Evolutionary conservation across 176 grass and related monocot genomes (phyloP), one percentile per base, ranked within the genome.

Genomic region (Avena sativa): DNA sequence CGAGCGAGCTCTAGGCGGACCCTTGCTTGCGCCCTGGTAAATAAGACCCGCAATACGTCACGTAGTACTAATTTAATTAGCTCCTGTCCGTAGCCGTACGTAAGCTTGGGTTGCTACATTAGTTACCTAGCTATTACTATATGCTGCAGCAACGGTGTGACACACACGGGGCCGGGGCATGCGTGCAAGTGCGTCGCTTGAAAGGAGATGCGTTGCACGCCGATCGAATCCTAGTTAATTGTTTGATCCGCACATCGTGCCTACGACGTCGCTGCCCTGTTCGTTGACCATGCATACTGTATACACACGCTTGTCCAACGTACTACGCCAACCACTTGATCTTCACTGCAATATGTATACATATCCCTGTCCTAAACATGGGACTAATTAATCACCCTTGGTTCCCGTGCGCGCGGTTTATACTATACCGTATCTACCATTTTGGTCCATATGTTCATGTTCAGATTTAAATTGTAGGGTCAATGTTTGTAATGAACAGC

Each of bases 181-280:
- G 78, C 79, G 34, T 58, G 66, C 43, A 86, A 36, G 79, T 79
- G 84, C 91, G 82, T 93, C 61, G 62, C 64, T 75, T 86, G 86
- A 52, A 93, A 86, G 86, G 68, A 83, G 81, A 85, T 83, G 79
- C 52, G 50, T 25, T 78, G 88, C 91, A 88, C 88, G 82, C 74
- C 73, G 43, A 88, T 88, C 82, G 57, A 65, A 75, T 50, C 72
- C 72, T 28, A 50, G 6, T 16, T 17, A 57, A 50, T 90, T 80
- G 86, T 83, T 86, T 93, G 91, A 93, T 83, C 91, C 88, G 88
- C 79, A 70, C 48, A 80, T 86, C 46, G 79, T 79, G 88, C 86
- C 88, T 79, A 75, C 57, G 55, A 86, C 74, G 74, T 68, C 86
- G 73, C 46, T 47, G 57, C 70, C 1, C 38, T 88, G 81, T 85